Evolutionary conservation across 164 flowering plant species (phyloP), one percentile per base, ranked within the genome.

Genomic region (Magnolia kwangsiensis): DNA sequence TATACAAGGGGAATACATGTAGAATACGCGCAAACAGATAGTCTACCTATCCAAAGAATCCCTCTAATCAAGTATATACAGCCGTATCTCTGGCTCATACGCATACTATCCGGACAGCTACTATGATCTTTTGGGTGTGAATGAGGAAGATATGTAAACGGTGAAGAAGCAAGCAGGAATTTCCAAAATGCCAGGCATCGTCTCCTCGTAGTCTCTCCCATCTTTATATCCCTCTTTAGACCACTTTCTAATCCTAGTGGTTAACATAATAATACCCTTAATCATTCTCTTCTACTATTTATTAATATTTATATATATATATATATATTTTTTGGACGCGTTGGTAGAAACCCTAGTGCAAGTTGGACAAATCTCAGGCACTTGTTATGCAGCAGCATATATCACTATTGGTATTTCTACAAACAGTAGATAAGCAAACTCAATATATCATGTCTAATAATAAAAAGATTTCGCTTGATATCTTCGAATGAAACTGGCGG

Each of bases 311-410:
- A 27, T 27, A n/a, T n/a, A n/a, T n/a, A n/a, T 27, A 0, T 27
- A 0, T 31, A 0, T 13, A 5, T 45, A 1, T 18, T 18, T 20
- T 21, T 11, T 14, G 3, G 61, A 11, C 8, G 61, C 61, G 61
- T 24, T 9, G 29, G 18, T 24, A 29, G 61, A 55, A 24, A 13
- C 70, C 19, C 70, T 19, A 45, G 71, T 19, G 71, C 10, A 68
- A 8, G 71, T 68, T 16, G n/a, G 45, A 51, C 51, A 66, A 66
- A 66, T 66, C 69, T 7, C 71, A 68, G 10, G 71, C 68, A 68
- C 70, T 29, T 5, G 45, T 68, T 9, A 1, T 66, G 21, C 3
- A 37, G 45, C 45, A 37, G 45, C 45, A 5, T 3, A 5, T 37
- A 55, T 11, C 16, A 55, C 4, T 55, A 55, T 55, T 2, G 18